phyloP scores from a whole-genome alignment of 2,329 filamentous ascomycete species.

The Cordyceps tenuipes region DNA sequence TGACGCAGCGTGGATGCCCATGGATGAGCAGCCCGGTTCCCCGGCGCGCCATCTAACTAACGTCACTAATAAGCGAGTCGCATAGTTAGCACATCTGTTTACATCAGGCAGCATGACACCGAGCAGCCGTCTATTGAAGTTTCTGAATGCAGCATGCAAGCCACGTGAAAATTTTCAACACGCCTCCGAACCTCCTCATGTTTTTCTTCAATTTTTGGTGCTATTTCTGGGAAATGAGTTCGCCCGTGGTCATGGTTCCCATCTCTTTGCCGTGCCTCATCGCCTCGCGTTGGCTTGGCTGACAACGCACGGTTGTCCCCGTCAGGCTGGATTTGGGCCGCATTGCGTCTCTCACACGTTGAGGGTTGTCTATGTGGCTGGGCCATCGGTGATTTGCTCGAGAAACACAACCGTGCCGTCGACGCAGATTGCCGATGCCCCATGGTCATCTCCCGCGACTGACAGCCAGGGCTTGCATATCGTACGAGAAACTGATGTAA shows the following conservation, averaged over 20 bases:
- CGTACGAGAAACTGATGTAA: not conserved
- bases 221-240: not conserved
- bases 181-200: not conserved
- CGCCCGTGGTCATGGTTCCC: not conserved
- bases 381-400: not conserved
- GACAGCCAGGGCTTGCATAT: not conserved
- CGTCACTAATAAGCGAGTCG: not conserved
- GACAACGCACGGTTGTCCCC: not conserved
- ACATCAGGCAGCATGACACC: conserved; percentile 1
- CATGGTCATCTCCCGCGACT: not conserved
- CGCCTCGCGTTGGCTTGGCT: not conserved
- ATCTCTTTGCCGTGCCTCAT: not conserved
- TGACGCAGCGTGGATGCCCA: not conserved
- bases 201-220: not conserved
- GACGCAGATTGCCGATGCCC: not conserved
- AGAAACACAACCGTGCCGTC: not conserved
- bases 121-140: conserved; percentile 12
- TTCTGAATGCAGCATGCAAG: conserved; percentile 26
- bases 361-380: not conserved
- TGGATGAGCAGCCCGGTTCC: not conserved
- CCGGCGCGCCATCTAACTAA: not conserved
- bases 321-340: conserved; percentile 10
- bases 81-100: not conserved
- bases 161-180: conserved; percentile 11
- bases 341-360: conserved; percentile 10